Base-by-base conservation (phyloP, 2,329 filamentous ascomycete genomes). In the Pseudophaeomoniella oleicola region DNA sequence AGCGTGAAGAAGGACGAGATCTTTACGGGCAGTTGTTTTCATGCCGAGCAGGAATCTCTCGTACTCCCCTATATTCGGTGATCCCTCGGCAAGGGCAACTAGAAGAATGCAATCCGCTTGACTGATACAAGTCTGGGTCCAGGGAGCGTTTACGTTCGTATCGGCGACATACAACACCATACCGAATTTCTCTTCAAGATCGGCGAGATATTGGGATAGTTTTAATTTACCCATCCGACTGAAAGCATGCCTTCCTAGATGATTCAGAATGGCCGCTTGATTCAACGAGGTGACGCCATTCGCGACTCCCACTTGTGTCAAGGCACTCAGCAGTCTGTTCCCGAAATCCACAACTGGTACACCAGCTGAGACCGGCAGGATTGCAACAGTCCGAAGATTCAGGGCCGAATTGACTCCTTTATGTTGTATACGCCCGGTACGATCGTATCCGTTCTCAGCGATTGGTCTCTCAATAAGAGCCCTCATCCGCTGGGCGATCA, bases 181-280 rank as follows among this genome's bases (percentile, higher is more conserved):
- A 1, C 88, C 86, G 49, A 93, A 96, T 55, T 94, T 94, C 59
- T 98, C 90, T 58, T 98, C 90, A 9, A 98, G 67, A 50, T 98
- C 90, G 2, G 92, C 90, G 35, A 98, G 71, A 51, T 98, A 98
- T 47, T 98, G 88, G 1, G 88, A 85, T 4, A 98, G 66, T 58
- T 93, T 94, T 17, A 98, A 65, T 58, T 94, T 96, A 4, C 90
- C 90, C 81, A 98, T 96, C 48, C 81, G 83, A 58, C 82, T 96
- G 55, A 98, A 98, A 0, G 92, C 90, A 57, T 98, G 86, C 44
- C 90, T 81, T 17, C 92, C 90, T 1, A 98, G 70, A 54, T 98
- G 92, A 46, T 92, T 94, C 36, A 98, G 60, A 47, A 98, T 94
- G 2, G 86, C 84, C 2, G 86, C 80, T 58, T 98, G 88, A 44